Base-by-base conservation (phyloP, 2,329 filamentous ascomycete species). In the Penicillium sp. region DNA sequence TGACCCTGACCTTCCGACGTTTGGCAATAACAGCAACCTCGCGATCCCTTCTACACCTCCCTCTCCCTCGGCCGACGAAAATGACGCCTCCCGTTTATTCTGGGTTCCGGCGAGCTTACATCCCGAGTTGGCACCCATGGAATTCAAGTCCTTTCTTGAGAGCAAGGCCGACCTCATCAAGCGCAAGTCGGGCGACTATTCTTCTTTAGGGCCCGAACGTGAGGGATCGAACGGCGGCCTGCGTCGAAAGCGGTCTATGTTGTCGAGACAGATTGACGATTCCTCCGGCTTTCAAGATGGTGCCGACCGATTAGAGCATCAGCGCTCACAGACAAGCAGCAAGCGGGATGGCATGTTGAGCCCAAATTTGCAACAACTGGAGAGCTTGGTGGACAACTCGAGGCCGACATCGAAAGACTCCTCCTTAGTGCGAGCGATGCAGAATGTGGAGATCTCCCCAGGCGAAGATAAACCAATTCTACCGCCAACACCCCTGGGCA, bases 31-130 rank as follows among this genome's bases (percentile, higher is more conserved):
- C 18, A 70, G 66, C 20, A 70, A 66, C 47, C 59, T 72, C 27
- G 63, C 67, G 7, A 68, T 76, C 44, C 73, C 74, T 5, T 69
- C 68, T 13, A 57, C 68, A 44, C 67, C 74, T 1, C 74, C 75
- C 4, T 70, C 71, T 10, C 64, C 70, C n/a, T 69, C 69, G 6
- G 67, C 66, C 55, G 87, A 95, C 62, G 90, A 95, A 66, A 87
- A 90, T 61, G 92, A 97, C 66, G 83, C 89, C 6, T 90, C 91
- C 2, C 82, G 90, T 54, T 74, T 97, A 51, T 88, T 97, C 58
- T 98, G 93, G 93, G 93, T 98, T 5, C 93, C 93, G 4, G 93
- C 93, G 23, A 83, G 90, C 50, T 80, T 98, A 25, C 93, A 98
- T 63, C 93, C 93, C 0, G 93, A 98, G 70, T 77, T 98, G 42